Evolutionary conservation across 2,329 filamentous ascomycete genomes (phyloP), one percentile per base, ranked within the genome.

Genomic region (Fusarium sp.): DNA sequence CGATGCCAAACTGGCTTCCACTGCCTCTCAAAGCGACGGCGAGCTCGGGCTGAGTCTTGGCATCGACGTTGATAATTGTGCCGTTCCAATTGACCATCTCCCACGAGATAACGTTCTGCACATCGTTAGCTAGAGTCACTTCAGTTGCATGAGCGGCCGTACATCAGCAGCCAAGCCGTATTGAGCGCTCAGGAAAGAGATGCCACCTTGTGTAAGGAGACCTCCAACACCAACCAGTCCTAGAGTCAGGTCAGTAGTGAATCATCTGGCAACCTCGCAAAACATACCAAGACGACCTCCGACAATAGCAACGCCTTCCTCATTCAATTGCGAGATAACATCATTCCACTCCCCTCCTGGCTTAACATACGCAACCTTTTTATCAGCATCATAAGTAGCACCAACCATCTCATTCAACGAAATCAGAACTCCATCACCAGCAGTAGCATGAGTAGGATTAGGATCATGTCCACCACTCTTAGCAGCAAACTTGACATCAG

Each of bases 301-400:
- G 14, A 24, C 64, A 0, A 72, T 51, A 1, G 69, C 17, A 30
- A 72, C 64, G 3, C 69, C 69, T 0, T 73, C 17, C 3, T 73
- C n/a, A 3, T 65, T 22, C 0, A 72, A 26, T 1, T 14, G 10
- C 2, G 58, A 65, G 1, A 72, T 72, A 26, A 72, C 69, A 26
- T 72, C 64, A 35, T 72, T 72, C 69, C 69, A 72, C 28, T 72
- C 69, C 20, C 69, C 69, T 0, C 69, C 69, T 4, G 69, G 69
- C 39, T 72, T 73, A 0, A 72, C 64, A 32, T 72, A 73, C 1
- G 69, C 69, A 2, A 73, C 18, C 5, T 59, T 45, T 6, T 65
- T 73, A 4, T 36, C 44, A 10, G 41, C 18, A n/a, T 72, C 64
- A 30, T 72, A 72, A 2, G 50, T 48, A 0, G 69, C 63, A 0